phyloP scores from a whole-genome alignment of 2,329 filamentous ascomycete genomes.

The Ceratocystis ficicola region DNA sequence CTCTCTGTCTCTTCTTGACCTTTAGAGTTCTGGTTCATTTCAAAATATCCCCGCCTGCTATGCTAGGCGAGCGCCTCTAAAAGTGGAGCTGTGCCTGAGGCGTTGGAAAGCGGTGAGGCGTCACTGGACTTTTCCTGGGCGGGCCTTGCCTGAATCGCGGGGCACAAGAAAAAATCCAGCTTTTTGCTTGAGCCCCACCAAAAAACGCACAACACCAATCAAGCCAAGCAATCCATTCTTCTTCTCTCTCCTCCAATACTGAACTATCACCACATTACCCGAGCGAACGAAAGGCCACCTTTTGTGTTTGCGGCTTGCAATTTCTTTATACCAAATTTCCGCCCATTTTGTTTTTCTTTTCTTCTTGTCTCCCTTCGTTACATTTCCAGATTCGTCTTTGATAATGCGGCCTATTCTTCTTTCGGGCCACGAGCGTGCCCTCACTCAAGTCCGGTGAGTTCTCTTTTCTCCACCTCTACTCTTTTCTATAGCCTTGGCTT shows the following conservation, averaged over 20 bases:
- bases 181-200: slow-evolving; percentile 23
- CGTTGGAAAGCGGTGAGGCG: slow-evolving; percentile 13
- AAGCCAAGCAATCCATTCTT: slow-evolving; percentile 17
- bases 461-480: not conserved
- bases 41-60: not conserved
- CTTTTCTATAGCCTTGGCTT: not conserved
- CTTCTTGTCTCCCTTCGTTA: slow-evolving; percentile 7
- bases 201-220: slow-evolving; percentile 22
- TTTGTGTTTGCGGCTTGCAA: not conserved
- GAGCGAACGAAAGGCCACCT: slow-evolving; percentile 13
- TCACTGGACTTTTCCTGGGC: not conserved
- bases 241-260: slow-evolving; percentile 21
- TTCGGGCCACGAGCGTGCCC: slow-evolving; percentile 89
- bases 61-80: slow-evolving; percentile 6
- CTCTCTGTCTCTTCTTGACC: not conserved
- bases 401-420: slow-evolving; percentile 95
- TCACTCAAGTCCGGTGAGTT: slow-evolving; percentile 79
- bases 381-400: slow-evolving; percentile 27
- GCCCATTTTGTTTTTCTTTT: slow-evolving; percentile 10
- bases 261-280: slow-evolving; percentile 18
- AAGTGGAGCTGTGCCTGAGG: slow-evolving; percentile 12
- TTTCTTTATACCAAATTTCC: not conserved
- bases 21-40: not conserved
- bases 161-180: slow-evolving; percentile 23
- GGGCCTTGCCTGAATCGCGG: slow-evolving; percentile 15